Evolutionary conservation across 2,329 filamentous ascomycete species (phyloP), one percentile per base, ranked within the genome.

Genomic region (Cercospora nicotianae): DNA sequence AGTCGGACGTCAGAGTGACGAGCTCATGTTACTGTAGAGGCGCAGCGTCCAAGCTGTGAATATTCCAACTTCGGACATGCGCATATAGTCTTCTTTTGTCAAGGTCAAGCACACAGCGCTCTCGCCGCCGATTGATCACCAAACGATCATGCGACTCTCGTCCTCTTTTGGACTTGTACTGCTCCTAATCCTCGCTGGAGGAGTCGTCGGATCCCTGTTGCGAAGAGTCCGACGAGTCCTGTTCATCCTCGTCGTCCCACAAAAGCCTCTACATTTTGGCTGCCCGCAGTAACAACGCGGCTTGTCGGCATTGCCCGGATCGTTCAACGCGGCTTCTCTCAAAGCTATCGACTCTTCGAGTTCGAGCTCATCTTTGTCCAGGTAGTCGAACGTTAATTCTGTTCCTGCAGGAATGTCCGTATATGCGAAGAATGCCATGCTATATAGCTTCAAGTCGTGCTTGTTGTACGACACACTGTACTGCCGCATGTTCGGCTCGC

Each of bases 401-500:
- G 89, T 87, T 1, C 86, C 87, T 0, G 85, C 84, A 0, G 81
- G 79, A 30, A 94, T 91, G 63, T 91, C 85, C 51, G 84, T 81
- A 31, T 89, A 85, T 0, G 92, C 91, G 74, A 94, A 94, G 68
- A 94, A 85, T 0, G 91, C 91, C 59, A 94, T 81, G 68, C 93
- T 90, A 76, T 94, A 93, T 6, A 94, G 84, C 58, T 88, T 85
- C 67, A 88, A 88, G 74, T 94, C 90, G 0, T 90, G 87, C 69
- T 91, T 89, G 74, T 94, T 91, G 61, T 90, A 91, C 1, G 91
- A 90, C 0, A 92, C 87, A 0, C 90, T 91, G 78, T 94, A 94
- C 68, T 93, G 92, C 13, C 90, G 84, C 75, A 93, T 85, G 74
- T 94, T 94, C 0, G 92, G 91, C 4, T 91, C 87, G 77, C 92